Percentiles rank a stretch among this genome's conserved stretches.
phyloP scores from a whole-genome alignment of 73 alveolate genomes.

The Loxodes magnus region DNA sequence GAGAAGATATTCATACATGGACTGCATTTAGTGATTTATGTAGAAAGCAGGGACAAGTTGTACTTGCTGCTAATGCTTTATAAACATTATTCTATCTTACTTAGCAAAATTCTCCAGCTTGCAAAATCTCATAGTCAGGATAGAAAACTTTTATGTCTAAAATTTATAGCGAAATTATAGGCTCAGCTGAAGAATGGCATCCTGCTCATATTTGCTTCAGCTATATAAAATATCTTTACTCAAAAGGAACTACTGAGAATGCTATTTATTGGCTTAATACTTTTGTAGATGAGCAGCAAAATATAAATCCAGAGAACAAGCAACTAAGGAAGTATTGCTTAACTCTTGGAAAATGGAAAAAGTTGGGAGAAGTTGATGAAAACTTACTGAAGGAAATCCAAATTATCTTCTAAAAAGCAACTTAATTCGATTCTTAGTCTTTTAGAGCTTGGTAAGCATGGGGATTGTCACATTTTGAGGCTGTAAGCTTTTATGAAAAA shows the following conservation, averaged over 20 bases:
- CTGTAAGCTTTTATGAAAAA: conserved; percentile 20
- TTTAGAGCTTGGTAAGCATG: conserved; percentile 84
- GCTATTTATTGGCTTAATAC: background rate
- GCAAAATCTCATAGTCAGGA: too few relatives aligned
- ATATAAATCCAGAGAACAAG: background rate
- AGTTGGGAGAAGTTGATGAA: background rate
- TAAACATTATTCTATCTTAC: conserved; percentile 1
- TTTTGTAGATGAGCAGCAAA: conserved; percentile 12
- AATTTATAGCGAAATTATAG: background rate
- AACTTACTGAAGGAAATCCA: conserved; percentile 38
- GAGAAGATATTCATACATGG: conserved; percentile 52
- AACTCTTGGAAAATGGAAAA: conserved; percentile 67
- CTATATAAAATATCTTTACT: conserved; percentile 4
- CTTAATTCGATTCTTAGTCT: conserved; percentile 45
- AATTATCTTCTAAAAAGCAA: conserved; percentile 53
- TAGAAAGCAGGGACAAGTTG: conserved; percentile 6
- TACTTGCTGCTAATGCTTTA: conserved; percentile 2
- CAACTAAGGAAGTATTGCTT: conserved; percentile 35
- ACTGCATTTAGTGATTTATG: conserved; percentile 9
- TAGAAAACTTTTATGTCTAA: too few relatives aligned
- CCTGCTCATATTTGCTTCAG: conserved; percentile 10
- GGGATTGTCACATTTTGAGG: conserved; percentile 69
- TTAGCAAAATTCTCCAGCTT: background rate
- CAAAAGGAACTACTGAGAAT: background rate
- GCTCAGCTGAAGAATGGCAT: conserved; percentile 7